phyloP scores from a whole-genome alignment of 495 filamentous ascomycete genomes.

The Tuber magnatum region DNA sequence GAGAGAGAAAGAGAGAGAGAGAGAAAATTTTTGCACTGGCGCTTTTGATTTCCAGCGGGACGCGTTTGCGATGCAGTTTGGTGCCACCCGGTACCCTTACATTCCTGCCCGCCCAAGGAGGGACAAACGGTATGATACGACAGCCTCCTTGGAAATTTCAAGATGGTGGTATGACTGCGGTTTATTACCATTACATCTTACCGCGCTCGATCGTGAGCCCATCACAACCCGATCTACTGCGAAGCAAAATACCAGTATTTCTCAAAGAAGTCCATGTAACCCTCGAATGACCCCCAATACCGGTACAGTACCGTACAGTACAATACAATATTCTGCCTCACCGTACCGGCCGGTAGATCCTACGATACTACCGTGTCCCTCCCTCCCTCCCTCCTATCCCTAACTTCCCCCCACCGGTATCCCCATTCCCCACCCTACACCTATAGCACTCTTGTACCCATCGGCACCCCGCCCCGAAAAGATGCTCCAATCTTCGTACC shows the following conservation, averaged over 20 bases:
- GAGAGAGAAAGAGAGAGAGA: not conserved
- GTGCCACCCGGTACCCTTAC: not conserved
- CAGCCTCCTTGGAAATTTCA: too few relatives aligned
- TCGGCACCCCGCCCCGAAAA: not conserved
- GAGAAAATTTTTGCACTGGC: not conserved
- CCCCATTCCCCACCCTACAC: not conserved
- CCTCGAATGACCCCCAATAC: not conserved
- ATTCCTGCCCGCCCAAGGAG: not conserved
- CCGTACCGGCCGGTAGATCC: too few relatives aligned
- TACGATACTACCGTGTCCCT: too few relatives aligned
- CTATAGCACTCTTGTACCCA: too few relatives aligned
- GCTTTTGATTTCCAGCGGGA: not conserved
- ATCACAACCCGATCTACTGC: not conserved
- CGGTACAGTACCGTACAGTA: too few relatives aligned
- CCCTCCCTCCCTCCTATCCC: not conserved
- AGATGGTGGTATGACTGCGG: not conserved
- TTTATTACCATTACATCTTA: not conserved
- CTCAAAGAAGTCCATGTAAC: not conserved
- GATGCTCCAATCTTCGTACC: not conserved
- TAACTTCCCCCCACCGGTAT: not conserved
- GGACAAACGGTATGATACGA: too few relatives aligned
- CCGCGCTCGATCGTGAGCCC: not conserved
- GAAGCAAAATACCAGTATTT: too few relatives aligned
- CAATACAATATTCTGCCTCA: not conserved
- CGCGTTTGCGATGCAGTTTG: not conserved